Evolutionary conservation across 2,329 filamentous ascomycete species (phyloP).

Genomic region (Zymoseptoria ardabiliae): DNA sequence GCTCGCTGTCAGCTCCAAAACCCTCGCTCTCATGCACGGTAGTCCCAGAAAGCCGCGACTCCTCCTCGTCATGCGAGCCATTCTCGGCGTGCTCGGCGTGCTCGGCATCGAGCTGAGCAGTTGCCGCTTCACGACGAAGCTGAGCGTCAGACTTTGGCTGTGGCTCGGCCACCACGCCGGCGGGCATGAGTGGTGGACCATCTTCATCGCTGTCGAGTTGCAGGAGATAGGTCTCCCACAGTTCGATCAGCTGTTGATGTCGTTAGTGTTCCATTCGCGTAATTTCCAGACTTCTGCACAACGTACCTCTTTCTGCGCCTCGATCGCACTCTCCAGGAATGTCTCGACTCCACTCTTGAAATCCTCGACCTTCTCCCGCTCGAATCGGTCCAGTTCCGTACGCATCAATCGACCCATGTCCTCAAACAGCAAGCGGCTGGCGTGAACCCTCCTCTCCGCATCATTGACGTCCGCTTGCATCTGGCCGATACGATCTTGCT

Average conservation of each 20-base stretch:
- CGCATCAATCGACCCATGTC: slow-evolving; percentile 96
- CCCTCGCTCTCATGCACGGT: slow-evolving; percentile 18
- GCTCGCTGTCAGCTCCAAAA: slow-evolving; percentile 8
- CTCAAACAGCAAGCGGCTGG: slow-evolving; percentile 82
- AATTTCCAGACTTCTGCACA: background rate
- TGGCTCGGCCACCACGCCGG: slow-evolving; percentile 22
- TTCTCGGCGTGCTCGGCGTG: slow-evolving; percentile 6
- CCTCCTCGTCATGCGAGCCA: slow-evolving; percentile 4
- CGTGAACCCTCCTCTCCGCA: slow-evolving; percentile 86
- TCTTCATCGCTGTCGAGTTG: slow-evolving; percentile 93
- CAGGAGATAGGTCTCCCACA: slow-evolving; percentile 98
- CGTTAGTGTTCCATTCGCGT: slow-evolving; percentile 13
- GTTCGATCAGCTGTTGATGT: slow-evolving; percentile 59
- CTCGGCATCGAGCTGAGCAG: slow-evolving; percentile 13
- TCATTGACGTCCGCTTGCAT: slow-evolving; percentile 90
- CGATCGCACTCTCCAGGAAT: slow-evolving; percentile 91
- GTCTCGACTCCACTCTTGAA: slow-evolving; percentile 98
- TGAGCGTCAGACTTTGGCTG: slow-evolving; percentile 14
- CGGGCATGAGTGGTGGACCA: slow-evolving; percentile 36
- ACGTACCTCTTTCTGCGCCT: slow-evolving; percentile 91
- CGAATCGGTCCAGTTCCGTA: slow-evolving; percentile 83
- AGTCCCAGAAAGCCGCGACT: slow-evolving; percentile 13
- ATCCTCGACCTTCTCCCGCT: slow-evolving; percentile 95
- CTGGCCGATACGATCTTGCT: slow-evolving; percentile 91
- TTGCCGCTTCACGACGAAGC: slow-evolving; percentile 11